These are phyloP conservation scores for Ramularia endophylla DNA, from an alignment of 2,329 filamentous ascomycete genomes.

Conservation along the genomic window DNA sequence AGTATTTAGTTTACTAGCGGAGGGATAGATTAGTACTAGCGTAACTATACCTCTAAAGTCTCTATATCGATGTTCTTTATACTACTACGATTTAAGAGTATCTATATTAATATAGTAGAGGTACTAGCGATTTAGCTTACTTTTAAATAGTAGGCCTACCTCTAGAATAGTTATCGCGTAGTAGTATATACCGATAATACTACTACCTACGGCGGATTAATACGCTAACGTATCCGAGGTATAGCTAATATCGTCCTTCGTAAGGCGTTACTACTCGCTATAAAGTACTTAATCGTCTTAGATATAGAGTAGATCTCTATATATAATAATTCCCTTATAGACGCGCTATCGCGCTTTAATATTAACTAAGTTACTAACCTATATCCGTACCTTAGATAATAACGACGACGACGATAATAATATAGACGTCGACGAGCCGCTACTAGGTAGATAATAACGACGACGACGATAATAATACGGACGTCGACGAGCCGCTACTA, in stretches of 20 bases:
- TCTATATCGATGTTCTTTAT: background rate
- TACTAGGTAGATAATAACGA: too few species aligned
- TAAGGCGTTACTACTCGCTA: background rate
- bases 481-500: too few species aligned
- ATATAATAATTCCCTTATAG: background rate
- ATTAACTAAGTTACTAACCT: background rate
- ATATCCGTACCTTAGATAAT: too few species aligned
- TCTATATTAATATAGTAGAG: background rate
- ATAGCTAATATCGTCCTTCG: background rate
- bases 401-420: too few species aligned
- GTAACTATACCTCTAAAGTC: too few species aligned
- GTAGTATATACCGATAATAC: background rate
- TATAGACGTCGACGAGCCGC: too few species aligned
- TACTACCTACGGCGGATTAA: background rate
- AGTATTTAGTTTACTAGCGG: background rate
- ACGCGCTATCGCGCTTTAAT: slow-evolving; percentile 1
- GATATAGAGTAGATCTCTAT: too few species aligned
- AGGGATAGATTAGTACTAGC: background rate
- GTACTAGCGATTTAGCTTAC: background rate
- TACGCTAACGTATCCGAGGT: background rate
- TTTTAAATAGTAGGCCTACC: background rate
- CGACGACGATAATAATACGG: too few species aligned
- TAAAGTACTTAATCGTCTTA: background rate
- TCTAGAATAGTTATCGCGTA: background rate
- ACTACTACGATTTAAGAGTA: background rate